Evolutionary conservation across 2,329 filamentous ascomycete species (phyloP), one percentile per base, ranked within the genome.

Genomic region (Penicillium sp.): DNA sequence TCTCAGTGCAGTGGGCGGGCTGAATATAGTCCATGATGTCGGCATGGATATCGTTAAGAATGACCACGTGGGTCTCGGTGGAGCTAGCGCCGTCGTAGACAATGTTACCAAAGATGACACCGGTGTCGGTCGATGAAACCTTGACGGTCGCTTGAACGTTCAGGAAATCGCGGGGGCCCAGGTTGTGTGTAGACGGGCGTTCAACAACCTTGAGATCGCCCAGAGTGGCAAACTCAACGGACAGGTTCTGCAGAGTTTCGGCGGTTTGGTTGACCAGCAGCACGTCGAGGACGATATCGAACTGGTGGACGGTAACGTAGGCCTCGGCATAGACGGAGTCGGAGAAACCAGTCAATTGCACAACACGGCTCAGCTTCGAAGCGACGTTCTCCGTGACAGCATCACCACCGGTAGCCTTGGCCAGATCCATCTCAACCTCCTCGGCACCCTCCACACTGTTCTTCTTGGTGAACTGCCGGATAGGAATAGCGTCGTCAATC

Each of bases 1-100:
- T 97, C 83, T 99, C 95, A 4, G 92, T 95, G 84, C 95, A 99
- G 17, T 93, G 89, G 7, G 94, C 94, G 1, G 95, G 95, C 76
- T 98, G 94, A 73, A 99, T 99, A 82, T 99, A 99, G 81, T 99
- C 95, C 95, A 99, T 99, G 68, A 99, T 97, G 75, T 99, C 95
- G 60, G 98, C 94, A 74, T 99, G 95, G 33, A 99, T 88, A 76
- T 99, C 95, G 76, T 98, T 98, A 58, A 99, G 86, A 70, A 99
- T 99, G 59, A 99, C 95, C 9, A 99, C 95, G 69, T 97, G 96
- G 58, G 91, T 96, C 76, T 96, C 95, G 1, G 91, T 96, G 51
- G 90, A 93, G 79, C 92, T 92, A 6, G 93, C 87, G 33, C 94
- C 95, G 71, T 99, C 95, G 78, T 99, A 99, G 8, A 99, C 91